phyloP scores from a whole-genome alignment of 2,329 filamentous ascomycete species.

The Neofusicoccum cordaticola region DNA sequence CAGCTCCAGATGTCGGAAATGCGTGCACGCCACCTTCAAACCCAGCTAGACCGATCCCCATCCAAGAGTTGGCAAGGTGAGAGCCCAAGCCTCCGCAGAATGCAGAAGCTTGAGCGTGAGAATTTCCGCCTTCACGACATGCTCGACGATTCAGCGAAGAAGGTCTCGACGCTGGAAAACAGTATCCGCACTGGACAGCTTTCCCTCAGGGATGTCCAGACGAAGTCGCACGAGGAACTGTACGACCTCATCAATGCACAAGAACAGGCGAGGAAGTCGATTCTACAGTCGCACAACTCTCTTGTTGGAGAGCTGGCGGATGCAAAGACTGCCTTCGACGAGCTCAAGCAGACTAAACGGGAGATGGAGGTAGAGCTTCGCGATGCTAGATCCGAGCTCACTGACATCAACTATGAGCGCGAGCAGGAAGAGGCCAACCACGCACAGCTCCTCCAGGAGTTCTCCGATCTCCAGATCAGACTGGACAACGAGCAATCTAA shows the following conservation, averaged over 20 bases:
- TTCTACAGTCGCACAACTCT: slow-evolving; percentile 82
- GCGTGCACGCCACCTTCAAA: slow-evolving; percentile 90
- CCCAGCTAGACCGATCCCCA: slow-evolving; percentile 73
- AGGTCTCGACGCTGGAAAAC: slow-evolving; percentile 84
- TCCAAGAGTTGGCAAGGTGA: slow-evolving; percentile 67
- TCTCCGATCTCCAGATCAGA: slow-evolving; percentile 87
- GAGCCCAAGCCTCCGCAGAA: slow-evolving; percentile 73
- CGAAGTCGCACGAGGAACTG: slow-evolving; percentile 90
- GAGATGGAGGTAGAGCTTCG: slow-evolving; percentile 81
- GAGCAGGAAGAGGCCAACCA: slow-evolving; percentile 88
- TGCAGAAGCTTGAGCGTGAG: slow-evolving; percentile 88
- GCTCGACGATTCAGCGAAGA: slow-evolving; percentile 90
- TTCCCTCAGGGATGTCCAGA: slow-evolving; percentile 85
- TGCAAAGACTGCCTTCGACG: slow-evolving; percentile 82
- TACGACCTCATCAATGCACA: slow-evolving; percentile 90
- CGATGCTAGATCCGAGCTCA: slow-evolving; percentile 77
- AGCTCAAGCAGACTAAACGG: slow-evolving; percentile 76
- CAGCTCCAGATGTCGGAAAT: slow-evolving; percentile 91
- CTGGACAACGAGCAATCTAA: slow-evolving; percentile 86
- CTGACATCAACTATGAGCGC: slow-evolving; percentile 72
- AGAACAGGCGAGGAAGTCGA: slow-evolving; percentile 78
- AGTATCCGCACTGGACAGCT: slow-evolving; percentile 83
- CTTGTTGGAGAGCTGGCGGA: slow-evolving; percentile 82
- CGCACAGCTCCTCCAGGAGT: slow-evolving; percentile 85
- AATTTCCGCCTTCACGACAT: slow-evolving; percentile 90